Percentiles rank a stretch among this genome's conserved stretches.
phyloP scores from a whole-genome alignment of 345 rosid genomes.

The Trapa bicornis region DNA sequence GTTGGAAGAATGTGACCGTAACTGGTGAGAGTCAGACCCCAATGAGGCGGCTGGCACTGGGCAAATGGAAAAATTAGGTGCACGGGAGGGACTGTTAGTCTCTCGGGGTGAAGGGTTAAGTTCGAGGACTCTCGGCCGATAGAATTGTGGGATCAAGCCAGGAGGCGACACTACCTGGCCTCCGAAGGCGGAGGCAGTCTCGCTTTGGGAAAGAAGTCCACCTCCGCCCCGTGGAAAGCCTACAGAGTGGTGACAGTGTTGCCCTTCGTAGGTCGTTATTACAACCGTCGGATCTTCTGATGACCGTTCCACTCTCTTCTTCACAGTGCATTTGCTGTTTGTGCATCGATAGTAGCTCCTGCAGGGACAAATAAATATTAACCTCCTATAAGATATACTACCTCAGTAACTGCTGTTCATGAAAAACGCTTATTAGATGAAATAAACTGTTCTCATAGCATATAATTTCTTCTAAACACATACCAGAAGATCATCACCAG shows the following conservation, averaged over 20 bases:
- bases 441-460: too few species aligned
- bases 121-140: slow-evolving; percentile 21
- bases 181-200: slow-evolving; percentile 3
- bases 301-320: slow-evolving; percentile 93
- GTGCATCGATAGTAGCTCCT: slow-evolving; percentile 99
- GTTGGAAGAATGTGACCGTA: slow-evolving; percentile 14
- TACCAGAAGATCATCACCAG: too few species aligned
- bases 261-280: slow-evolving; percentile 96
- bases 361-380: background rate
- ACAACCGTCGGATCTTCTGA: slow-evolving; percentile 70
- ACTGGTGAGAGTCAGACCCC: slow-evolving; percentile 4
- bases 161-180: slow-evolving; percentile 27
- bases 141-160: slow-evolving; percentile 28
- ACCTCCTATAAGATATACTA: too few species aligned
- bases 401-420: too few species aligned
- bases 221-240: slow-evolving; percentile 71
- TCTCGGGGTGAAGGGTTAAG: slow-evolving; percentile 29
- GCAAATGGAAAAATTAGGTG: slow-evolving; percentile 4
- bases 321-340: slow-evolving; percentile 80
- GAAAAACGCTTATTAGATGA: too few species aligned
- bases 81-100: slow-evolving; percentile 12
- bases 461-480: too few species aligned
- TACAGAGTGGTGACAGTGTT: slow-evolving; percentile 80
- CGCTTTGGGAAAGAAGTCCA: slow-evolving; percentile 18
- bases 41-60: background rate